Percentiles rank a stretch among this genome's conserved stretches.
phyloP scores from a whole-genome alignment of 345 rosid species.

The Pugionium dolabratum region DNA sequence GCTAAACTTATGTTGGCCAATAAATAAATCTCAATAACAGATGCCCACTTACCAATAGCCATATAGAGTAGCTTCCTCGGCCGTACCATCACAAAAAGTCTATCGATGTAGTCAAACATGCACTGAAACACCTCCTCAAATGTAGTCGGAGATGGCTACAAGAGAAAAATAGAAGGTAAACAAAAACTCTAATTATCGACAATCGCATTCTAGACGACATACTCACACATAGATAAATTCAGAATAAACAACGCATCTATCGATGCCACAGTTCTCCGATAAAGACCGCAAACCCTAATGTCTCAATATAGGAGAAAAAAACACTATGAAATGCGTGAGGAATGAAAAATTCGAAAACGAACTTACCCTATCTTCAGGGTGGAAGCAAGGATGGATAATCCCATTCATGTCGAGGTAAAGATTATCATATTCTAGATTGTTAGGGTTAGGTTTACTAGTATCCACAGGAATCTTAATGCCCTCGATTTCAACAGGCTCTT shows the following conservation, averaged over 20 bases:
- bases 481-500: constrained; percentile 79
- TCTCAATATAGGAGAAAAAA: too few species aligned
- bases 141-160: constrained; percentile 85
- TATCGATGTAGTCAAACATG: constrained; percentile 93
- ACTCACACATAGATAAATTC: too few species aligned
- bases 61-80: constrained; percentile 84
- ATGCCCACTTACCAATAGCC: constrained; percentile 76
- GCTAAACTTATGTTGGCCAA: not conserved
- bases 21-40: not conserved
- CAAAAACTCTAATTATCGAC: too few species aligned
- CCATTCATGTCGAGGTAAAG: constrained; percentile 98
- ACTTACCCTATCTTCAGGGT: constrained; percentile 91
- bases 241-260: too few species aligned
- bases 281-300: too few species aligned
- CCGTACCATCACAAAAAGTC: constrained; percentile 94
- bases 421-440: constrained; percentile 79
- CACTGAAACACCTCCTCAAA: constrained; percentile 87
- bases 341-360: not conserved
- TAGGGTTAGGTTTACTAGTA: constrained; percentile 88
- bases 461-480: constrained; percentile 85
- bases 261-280: too few species aligned
- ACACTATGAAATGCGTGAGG: not conserved
- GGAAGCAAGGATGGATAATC: constrained; percentile 98
- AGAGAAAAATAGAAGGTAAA: not conserved
- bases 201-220: too few species aligned